Evolutionary conservation across 371 early-diverging fungal genomes (phyloP).

Genomic region (Rhizomucor pusillus): DNA sequence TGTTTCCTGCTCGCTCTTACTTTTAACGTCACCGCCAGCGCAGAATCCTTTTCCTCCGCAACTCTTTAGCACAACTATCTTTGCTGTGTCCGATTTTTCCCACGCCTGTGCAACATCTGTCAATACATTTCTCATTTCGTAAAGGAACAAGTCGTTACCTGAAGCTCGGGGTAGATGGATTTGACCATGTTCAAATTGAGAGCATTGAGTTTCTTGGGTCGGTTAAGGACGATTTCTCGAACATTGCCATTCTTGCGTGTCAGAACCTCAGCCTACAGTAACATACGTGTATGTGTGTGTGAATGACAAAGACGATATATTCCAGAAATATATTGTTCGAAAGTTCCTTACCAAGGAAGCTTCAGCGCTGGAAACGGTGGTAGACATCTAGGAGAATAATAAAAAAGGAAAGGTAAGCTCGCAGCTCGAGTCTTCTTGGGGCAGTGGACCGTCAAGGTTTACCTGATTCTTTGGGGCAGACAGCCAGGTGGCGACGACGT

Average conservation of each 20-base stretch:
- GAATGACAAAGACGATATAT: too few species aligned
- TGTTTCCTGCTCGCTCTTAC: constrained; percentile 26
- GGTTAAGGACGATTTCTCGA: constrained; percentile 74
- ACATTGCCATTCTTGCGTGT: constrained; percentile 37
- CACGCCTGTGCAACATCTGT: constrained; percentile 61
- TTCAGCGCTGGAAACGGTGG: constrained; percentile 30
- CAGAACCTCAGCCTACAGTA: constrained; percentile 46
- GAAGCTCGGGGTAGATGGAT: constrained; percentile 76
- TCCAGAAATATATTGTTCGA: background rate
- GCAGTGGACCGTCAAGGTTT: too few species aligned
- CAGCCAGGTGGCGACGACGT: constrained; percentile 18
- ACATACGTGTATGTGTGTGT: too few species aligned
- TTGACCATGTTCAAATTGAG: constrained; percentile 87
- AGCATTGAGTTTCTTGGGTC: constrained; percentile 87
- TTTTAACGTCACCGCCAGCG: constrained; percentile 96
- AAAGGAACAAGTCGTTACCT: constrained; percentile 38
- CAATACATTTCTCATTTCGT: constrained; percentile 3
- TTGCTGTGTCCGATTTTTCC: constrained; percentile 86
- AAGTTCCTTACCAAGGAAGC: constrained; percentile 24
- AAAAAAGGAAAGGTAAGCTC: background rate
- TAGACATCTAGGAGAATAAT: constrained; percentile 29
- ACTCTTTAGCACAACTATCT: constrained; percentile 82
- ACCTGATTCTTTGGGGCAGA: constrained; percentile 8
- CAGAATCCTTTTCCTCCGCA: constrained; percentile 86
- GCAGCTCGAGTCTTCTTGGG: background rate